Percentiles rank a stretch among this genome's conserved stretches.
phyloP scores from a whole-genome alignment of 129 eudicot species.

The Lactuca sativa region DNA sequence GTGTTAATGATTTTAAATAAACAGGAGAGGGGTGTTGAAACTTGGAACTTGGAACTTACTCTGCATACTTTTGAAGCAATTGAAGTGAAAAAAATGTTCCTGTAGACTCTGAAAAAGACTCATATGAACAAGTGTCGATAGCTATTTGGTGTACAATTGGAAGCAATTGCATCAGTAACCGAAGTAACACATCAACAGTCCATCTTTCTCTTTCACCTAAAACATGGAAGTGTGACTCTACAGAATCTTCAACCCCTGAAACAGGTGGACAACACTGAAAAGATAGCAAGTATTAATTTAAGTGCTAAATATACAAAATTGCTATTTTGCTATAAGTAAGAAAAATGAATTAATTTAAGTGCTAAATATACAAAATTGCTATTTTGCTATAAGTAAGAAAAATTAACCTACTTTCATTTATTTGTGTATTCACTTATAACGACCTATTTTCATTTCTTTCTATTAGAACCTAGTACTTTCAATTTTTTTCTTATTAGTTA shows the following conservation, averaged over 20 bases:
- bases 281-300: constrained; percentile 2
- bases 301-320: too few species aligned
- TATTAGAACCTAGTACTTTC: too few species aligned
- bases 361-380: neutral
- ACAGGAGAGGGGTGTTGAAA: neutral
- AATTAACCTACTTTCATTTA: too few species aligned
- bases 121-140: constrained; percentile 83
- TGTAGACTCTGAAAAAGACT: constrained; percentile 56
- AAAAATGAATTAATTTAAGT: too few species aligned
- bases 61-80: constrained; percentile 71
- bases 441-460: too few species aligned
- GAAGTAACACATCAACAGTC: constrained; percentile 80
- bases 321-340: too few species aligned
- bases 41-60: constrained; percentile 53
- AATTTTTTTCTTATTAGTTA: too few species aligned
- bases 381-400: too few species aligned
- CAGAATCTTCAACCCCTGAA: constrained; percentile 91
- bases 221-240: constrained; percentile 83
- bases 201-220: constrained; percentile 97
- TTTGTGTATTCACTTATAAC: too few species aligned
- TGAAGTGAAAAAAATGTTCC: constrained; percentile 53
- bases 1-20: constrained; percentile 7
- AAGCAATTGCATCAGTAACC: constrained; percentile 71
- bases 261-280: constrained; percentile 93
- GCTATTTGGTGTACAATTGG: constrained; percentile 70